Conservation (phyloP, 169 alveolate genomes). For the Cryptosporidium viatorum region DNA sequence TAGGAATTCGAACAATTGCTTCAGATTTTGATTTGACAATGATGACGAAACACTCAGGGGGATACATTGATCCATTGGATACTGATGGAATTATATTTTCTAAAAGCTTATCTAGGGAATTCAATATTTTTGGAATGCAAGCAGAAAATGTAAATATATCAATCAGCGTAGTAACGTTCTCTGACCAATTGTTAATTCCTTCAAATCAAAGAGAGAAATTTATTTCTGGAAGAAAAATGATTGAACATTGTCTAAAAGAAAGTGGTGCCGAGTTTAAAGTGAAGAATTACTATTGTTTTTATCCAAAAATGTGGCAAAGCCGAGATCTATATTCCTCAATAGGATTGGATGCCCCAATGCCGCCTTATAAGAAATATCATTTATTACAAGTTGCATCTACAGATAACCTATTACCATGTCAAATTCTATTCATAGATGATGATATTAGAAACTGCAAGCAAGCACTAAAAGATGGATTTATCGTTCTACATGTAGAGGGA, state of each 20-base stretch:
- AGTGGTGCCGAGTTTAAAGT: conserved; percentile 27
- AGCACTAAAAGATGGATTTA: conserved; percentile 54
- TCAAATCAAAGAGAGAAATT: neutral
- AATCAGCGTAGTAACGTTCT: conserved; percentile 60
- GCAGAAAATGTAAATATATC: conserved; percentile 23
- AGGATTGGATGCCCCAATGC: conserved; percentile 57
- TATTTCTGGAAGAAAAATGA: conserved; percentile 68
- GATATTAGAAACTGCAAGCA: conserved; percentile 36
- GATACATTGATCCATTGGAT: conserved; percentile 54
- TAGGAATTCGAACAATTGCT: conserved; percentile 63
- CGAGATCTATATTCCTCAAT: neutral
- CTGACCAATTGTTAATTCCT: conserved; percentile 58
- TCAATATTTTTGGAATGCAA: conserved; percentile 27
- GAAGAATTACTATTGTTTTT: conserved; percentile 15
- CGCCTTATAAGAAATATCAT: conserved; percentile 40
- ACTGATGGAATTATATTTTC: conserved; percentile 14
- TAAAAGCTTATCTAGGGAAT: conserved; percentile 42
- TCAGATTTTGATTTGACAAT: conserved; percentile 64
- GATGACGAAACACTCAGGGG: conserved; percentile 74
- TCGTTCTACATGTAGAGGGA: conserved; percentile 50
- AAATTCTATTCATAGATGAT: conserved; percentile 61
- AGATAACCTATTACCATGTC: conserved; percentile 7
- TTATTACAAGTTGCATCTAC: conserved; percentile 7
- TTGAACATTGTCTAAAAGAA: conserved; percentile 12
- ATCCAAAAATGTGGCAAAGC: conserved; percentile 68